phyloP scores from a whole-genome alignment of 352 stramenopile species.

The Phytophthora vignae region DNA sequence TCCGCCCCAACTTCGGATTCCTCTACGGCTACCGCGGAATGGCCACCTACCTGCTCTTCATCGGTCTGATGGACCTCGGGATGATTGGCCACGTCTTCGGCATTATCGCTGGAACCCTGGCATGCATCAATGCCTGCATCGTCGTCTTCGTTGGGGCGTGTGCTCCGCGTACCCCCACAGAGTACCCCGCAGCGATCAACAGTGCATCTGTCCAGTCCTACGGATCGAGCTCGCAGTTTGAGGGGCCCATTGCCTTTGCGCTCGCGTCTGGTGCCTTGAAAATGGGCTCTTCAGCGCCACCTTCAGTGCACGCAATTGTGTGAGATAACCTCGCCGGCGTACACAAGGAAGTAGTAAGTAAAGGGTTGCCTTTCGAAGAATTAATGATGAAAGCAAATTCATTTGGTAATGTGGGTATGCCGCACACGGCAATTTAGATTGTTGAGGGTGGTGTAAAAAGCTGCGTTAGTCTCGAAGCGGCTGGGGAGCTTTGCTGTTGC shows the following conservation, averaged over 20 bases:
- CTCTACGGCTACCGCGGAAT: conserved; percentile 65
- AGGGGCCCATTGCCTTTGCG: conserved; percentile 38
- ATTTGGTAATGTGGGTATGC: neutral
- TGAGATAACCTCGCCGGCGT: neutral
- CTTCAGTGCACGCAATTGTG: conserved; percentile 33
- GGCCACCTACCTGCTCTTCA: conserved; percentile 60
- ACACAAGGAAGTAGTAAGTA: neutral
- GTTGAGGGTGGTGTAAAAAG: neutral
- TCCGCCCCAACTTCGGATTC: conserved; percentile 70
- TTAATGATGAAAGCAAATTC: neutral
- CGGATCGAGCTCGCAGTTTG: conserved; percentile 29
- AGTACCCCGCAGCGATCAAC: conserved; percentile 35
- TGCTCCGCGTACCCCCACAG: conserved; percentile 16
- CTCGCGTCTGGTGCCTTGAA: conserved; percentile 33
- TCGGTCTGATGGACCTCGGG: conserved; percentile 67
- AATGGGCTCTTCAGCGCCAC: conserved; percentile 16
- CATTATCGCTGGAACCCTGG: conserved; percentile 39
- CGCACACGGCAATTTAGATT: neutral
- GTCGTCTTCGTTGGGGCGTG: conserved; percentile 47
- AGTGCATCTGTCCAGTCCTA: conserved; percentile 30
- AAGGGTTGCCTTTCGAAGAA: neutral
- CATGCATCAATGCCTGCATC: conserved; percentile 53
- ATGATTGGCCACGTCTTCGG: conserved; percentile 56
- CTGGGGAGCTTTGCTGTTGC: conserved; percentile 8
- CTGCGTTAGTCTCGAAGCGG: conserved; percentile 17